Base-by-base conservation (phyloP, 257 asterid genomes). In the Linaria vulgaris region DNA sequence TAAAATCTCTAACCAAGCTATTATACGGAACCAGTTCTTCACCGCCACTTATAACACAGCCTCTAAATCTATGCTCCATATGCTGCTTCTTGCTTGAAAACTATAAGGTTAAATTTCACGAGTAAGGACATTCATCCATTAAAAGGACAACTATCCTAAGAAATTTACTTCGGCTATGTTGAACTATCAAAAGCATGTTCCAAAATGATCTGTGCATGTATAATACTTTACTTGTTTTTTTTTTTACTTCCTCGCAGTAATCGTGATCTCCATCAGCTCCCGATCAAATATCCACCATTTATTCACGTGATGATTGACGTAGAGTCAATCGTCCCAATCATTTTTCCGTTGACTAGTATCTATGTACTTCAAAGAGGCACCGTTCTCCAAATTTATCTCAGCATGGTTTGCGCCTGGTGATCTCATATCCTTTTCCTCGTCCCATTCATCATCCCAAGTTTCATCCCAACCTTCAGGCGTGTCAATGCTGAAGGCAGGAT, bases 391-490 rank as follows among this genome's bases (percentile, higher is more conserved):
- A 23, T 9, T 51, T 27, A 50, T 73, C 11, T 48, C 63, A 4
- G 1, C 12, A 47, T 3, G 55, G 21, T 66, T 53, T 8, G 27
- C 45, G 9, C 65, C 58, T n/a, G 74, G 68, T n/a, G 78, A 45
- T 47, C 20, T 45, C 52, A 58, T 72, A 12, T 78, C 83, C 14
- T 68, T 74, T 39, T 82, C 83, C 25, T 77, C 83, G 58, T 80
- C 95, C 92, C 92, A 84, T 24, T 79, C 83, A 12, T 73, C 86
- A 22, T 76, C 88, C 95, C 95, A 87, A 47, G 74, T 66, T 22
- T 85, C 74, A 61, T 80, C 84, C 88, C 95, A 85, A 16, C 76
- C 73, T 5, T 76, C 80, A 11, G 63, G 41, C 7, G 74, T 44
- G 63, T 74, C 87, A 9, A 66, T 57, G 12, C 69, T 59, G 17